These are phyloP conservation scores for Podospora anserina DNA, from an alignment of 495 filamentous ascomycete species.

Conservation along the genomic window DNA sequence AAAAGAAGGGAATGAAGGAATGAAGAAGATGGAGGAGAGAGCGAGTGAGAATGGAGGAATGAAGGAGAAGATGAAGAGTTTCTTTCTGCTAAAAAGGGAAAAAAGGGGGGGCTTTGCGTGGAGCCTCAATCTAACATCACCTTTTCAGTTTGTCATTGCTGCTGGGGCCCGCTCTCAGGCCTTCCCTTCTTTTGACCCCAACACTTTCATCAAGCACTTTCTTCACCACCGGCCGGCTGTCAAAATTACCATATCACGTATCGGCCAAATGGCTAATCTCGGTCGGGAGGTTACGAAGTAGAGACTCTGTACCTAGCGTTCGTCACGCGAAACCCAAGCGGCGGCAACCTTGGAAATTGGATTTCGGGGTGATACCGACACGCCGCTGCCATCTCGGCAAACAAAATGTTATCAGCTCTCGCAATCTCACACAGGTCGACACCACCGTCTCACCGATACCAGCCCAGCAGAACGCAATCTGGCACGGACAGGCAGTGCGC, in stretches of 20 bases:
- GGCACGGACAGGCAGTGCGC: background rate
- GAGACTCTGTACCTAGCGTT: background rate
- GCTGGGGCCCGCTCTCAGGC: background rate
- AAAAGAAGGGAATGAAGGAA: background rate
- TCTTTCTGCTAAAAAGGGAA: background rate
- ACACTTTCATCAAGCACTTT: background rate
- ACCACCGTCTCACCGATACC: background rate
- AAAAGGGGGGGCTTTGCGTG: slow-evolving; percentile 1
- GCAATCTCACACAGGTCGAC: background rate
- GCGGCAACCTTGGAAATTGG: background rate
- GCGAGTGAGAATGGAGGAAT: background rate
- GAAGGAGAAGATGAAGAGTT: background rate
- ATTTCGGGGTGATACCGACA: background rate
- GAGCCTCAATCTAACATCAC: background rate
- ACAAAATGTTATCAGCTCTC: background rate
- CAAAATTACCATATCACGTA: background rate
- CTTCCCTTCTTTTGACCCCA: background rate
- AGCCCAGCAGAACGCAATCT: background rate
- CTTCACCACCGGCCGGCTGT: background rate
- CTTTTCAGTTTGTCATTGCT: slow-evolving; percentile 1
- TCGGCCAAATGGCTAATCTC: background rate
- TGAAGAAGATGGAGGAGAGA: background rate
- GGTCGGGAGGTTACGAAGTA: background rate
- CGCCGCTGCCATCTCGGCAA: background rate
- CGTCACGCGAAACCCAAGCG: background rate